phyloP scores from a whole-genome alignment of 441 rosid genomes.

The Erodium chrysanthum region DNA sequence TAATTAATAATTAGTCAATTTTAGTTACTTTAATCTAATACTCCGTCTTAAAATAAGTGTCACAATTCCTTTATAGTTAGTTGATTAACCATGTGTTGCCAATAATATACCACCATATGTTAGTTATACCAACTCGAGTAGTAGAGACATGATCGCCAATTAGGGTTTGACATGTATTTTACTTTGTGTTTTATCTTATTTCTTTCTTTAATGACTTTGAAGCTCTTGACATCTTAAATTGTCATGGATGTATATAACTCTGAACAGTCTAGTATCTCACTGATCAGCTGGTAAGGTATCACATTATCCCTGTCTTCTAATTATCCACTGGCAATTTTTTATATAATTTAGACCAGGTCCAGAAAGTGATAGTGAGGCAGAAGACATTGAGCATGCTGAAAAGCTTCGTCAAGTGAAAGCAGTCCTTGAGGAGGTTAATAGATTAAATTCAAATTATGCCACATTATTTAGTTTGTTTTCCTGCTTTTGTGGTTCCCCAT shows the following conservation, averaged over 20 bases:
- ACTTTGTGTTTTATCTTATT: background rate
- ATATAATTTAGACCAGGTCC: constrained; percentile 44
- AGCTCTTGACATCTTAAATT: background rate
- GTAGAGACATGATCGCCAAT: too few species aligned
- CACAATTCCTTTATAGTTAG: too few species aligned
- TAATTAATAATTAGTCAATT: too few species aligned
- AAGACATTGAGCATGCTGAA: constrained; percentile 98
- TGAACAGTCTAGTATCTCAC: background rate
- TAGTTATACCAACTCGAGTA: too few species aligned
- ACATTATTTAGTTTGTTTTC: background rate
- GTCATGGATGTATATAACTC: background rate
- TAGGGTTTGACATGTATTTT: background rate
- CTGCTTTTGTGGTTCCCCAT: background rate
- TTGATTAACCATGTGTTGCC: too few species aligned
- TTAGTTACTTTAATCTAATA: background rate
- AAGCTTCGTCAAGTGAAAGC: constrained; percentile 99
- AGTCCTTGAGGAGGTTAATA: constrained; percentile 92
- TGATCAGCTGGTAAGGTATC: background rate
- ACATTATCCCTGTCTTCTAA: background rate
- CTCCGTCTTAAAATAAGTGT: too few species aligned
- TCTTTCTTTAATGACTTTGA: background rate
- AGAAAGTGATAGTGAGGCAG: constrained; percentile 99
- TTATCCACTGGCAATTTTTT: constrained; percentile 7
- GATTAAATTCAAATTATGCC: background rate
- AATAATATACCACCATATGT: too few species aligned